phyloP scores from a whole-genome alignment of 345 rosid species.

The Lumnitzera racemosa region DNA sequence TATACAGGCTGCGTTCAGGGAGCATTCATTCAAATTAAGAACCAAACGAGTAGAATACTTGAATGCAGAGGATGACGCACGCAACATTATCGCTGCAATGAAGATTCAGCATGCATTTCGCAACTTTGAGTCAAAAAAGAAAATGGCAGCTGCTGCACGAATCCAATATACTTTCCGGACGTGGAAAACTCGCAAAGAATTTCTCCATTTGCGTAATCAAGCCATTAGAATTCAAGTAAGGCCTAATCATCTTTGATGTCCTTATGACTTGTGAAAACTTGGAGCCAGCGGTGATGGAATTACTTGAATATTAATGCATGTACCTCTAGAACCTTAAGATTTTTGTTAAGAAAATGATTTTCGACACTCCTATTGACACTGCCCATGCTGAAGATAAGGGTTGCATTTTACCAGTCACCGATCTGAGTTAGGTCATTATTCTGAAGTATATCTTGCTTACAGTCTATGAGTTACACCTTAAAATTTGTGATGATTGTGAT shows the following conservation, averaged over 20 bases:
- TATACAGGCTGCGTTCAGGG: conserved; percentile 82
- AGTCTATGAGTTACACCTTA: too few species aligned
- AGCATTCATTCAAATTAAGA: conserved; percentile 53
- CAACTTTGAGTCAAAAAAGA: conserved; percentile 52
- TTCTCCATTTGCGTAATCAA: conserved; percentile 65
- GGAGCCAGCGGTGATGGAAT: neutral
- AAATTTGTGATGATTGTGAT: too few species aligned
- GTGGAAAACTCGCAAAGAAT: conserved; percentile 74
- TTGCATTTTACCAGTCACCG: too few species aligned
- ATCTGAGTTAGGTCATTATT: too few species aligned
- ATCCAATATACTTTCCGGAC: conserved; percentile 85
- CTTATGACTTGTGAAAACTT: neutral
- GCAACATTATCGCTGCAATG: conserved; percentile 75
- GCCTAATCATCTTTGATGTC: neutral
- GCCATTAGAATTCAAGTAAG: conserved; percentile 79
- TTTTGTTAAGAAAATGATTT: too few species aligned
- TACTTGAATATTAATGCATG: too few species aligned
- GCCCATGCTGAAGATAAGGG: too few species aligned
- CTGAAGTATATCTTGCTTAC: too few species aligned
- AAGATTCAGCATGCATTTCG: conserved; percentile 94
- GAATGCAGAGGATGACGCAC: conserved; percentile 63
- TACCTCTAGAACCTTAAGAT: too few species aligned
- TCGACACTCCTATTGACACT: too few species aligned
- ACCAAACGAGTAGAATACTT: conserved; percentile 35
- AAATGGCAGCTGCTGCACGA: conserved; percentile 70